Evolutionary conservation across 371 early-diverging fungal species (phyloP).

Genomic region (Mucor saturninus): DNA sequence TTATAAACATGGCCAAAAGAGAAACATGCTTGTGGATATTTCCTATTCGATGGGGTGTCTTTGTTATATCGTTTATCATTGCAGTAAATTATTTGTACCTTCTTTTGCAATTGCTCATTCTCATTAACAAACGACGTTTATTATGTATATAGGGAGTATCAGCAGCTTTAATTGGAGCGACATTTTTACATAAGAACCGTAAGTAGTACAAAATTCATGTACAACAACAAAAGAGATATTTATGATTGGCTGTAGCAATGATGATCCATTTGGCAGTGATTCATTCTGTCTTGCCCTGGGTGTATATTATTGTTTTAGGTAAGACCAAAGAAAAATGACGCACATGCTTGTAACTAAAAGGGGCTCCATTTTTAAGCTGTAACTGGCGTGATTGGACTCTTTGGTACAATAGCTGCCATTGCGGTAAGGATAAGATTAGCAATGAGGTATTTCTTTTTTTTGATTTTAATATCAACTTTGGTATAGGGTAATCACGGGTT

Average conservation of each 20-base stretch:
- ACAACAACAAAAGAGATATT: not conserved
- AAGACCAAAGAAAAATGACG: conserved; percentile 2
- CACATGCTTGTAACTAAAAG: not conserved
- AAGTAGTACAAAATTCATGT: conserved; percentile 17
- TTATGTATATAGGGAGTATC: conserved; percentile 5
- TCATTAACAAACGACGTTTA: not conserved
- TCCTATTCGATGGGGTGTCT: conserved; percentile 15
- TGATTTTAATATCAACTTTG: conserved; percentile 7
- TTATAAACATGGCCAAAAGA: conserved; percentile 3
- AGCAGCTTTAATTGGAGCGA: conserved; percentile 29
- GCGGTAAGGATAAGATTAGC: conserved; percentile 28
- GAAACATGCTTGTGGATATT: conserved; percentile 19
- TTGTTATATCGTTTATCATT: conserved; percentile 10
- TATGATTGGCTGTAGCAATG: conserved; percentile 35
- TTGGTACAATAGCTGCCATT: conserved; percentile 39
- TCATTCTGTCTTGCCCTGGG: conserved; percentile 39
- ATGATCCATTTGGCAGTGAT: conserved; percentile 46
- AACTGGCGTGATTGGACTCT: conserved; percentile 40
- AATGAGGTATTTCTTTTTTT: not conserved
- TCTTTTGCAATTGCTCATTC: not conserved
- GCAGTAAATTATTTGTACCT: not conserved
- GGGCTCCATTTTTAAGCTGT: conserved; percentile 21
- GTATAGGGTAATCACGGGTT: conserved; percentile 40
- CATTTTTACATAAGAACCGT: conserved; percentile 50
- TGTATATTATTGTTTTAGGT: conserved; percentile 43